Evolutionary conservation across 2,329 filamentous ascomycete species (phyloP).

Genomic region (Achaetomium macrosporum): DNA sequence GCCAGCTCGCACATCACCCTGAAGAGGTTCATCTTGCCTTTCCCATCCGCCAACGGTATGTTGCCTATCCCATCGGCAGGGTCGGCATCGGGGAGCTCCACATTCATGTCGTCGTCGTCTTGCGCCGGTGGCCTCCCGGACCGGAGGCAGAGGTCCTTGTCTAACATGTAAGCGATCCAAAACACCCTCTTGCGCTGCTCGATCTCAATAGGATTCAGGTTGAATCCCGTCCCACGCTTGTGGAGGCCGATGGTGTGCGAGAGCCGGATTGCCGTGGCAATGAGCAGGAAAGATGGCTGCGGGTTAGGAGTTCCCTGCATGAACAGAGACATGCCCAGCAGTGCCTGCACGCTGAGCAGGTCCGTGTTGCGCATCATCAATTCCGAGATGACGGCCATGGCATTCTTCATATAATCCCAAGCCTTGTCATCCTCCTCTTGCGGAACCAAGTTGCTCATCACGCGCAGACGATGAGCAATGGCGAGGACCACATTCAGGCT

Average conservation of each 20-base stretch:
- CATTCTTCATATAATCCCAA: slow-evolving; percentile 95
- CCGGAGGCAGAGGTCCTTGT: slow-evolving; percentile 57
- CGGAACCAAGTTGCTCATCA: slow-evolving; percentile 90
- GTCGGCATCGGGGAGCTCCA: slow-evolving; percentile 86
- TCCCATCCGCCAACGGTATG: slow-evolving; percentile 81
- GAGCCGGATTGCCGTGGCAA: slow-evolving; percentile 83
- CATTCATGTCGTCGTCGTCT: slow-evolving; percentile 77
- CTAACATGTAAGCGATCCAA: slow-evolving; percentile 61
- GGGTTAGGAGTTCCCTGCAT: slow-evolving; percentile 95
- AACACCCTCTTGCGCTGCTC: slow-evolving; percentile 72
- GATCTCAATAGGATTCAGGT: slow-evolving; percentile 86
- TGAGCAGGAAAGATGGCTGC: slow-evolving; percentile 85
- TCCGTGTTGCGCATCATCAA: slow-evolving; percentile 95
- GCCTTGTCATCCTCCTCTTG: slow-evolving; percentile 90
- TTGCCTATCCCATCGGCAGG: slow-evolving; percentile 91
- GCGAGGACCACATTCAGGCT: slow-evolving; percentile 89
- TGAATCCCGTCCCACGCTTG: slow-evolving; percentile 87
- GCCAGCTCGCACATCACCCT: slow-evolving; percentile 87
- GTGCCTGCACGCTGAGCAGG: slow-evolving; percentile 85
- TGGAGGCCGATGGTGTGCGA: slow-evolving; percentile 94
- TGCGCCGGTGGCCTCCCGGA: slow-evolving; percentile 56
- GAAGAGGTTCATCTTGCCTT: slow-evolving; percentile 92
- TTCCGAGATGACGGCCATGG: slow-evolving; percentile 87
- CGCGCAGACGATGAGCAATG: slow-evolving; percentile 85
- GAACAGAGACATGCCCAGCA: slow-evolving; percentile 90